A percentile compares a stretch with the other conserved stretches of the same genome.
Conservation (phyloP, 768 basidiomycete species). For the Agaricus subrufescens region DNA sequence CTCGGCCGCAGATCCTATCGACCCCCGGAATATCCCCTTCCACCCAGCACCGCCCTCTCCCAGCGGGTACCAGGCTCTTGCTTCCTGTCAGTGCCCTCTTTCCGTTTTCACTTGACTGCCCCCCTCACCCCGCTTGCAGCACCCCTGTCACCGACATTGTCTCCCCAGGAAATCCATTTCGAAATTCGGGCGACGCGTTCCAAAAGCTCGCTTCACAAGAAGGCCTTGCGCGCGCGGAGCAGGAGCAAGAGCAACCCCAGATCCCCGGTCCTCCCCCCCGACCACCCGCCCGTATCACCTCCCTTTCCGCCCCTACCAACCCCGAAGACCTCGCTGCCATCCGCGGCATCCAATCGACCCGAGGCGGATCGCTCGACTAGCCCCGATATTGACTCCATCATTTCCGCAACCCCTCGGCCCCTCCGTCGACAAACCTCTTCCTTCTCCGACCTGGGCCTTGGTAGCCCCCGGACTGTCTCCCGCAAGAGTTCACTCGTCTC, state of each 20-base stretch:
- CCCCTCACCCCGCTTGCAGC: background rate
- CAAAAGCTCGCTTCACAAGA: conserved; percentile 2
- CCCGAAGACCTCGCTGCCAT: background rate
- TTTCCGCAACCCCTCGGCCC: conserved; percentile 20
- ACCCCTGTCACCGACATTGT: background rate
- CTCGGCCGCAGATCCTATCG: conserved; percentile 27
- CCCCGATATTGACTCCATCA: conserved; percentile 21
- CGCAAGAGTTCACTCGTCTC: conserved; percentile 4
- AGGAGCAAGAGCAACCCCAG: conserved; percentile 2
- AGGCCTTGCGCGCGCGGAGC: background rate
- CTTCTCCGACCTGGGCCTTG: conserved; percentile 3
- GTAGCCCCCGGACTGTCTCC: background rate
- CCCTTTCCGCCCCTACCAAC: background rate
- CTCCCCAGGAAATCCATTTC: conserved; percentile 1
- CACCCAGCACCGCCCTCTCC: background rate
- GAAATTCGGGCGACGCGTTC: conserved; percentile 2
- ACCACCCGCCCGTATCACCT: background rate
- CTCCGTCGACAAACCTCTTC: conserved; percentile 2
- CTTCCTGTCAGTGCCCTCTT: background rate
- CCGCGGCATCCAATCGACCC: background rate
- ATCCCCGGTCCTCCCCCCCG: background rate
- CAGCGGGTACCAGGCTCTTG: background rate
- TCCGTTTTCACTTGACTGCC: too few species aligned
- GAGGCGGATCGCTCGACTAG: conserved; percentile 12
- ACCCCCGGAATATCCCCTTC: conserved; percentile 15